phyloP scores from a whole-genome alignment of 495 filamentous ascomycete species.

The Penicillium steckii region DNA sequence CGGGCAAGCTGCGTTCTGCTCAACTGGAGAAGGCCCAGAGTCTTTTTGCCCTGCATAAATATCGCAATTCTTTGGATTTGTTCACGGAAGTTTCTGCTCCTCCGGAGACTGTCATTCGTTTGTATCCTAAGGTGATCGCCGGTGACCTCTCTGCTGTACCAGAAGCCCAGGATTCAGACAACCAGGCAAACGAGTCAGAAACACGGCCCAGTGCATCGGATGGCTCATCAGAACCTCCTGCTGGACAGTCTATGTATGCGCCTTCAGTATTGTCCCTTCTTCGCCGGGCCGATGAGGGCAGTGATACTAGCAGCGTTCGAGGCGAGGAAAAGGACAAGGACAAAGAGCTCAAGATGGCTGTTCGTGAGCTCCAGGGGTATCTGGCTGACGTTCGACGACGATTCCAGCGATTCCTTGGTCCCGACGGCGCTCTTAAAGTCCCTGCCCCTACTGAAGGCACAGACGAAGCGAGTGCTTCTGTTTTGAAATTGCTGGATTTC shows the following conservation, averaged over 20 bases:
- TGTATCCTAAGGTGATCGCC: conserved; percentile 82
- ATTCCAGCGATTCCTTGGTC: conserved; percentile 78
- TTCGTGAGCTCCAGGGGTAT: conserved; percentile 78
- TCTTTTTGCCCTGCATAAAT: conserved; percentile 79
- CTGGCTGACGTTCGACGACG: conserved; percentile 78
- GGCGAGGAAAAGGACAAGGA: conserved; percentile 25
- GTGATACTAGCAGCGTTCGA: conserved; percentile 48
- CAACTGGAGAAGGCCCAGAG: conserved; percentile 88
- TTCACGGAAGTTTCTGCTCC: conserved; percentile 88
- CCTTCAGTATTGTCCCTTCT: conserved; percentile 63
- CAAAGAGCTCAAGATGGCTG: conserved; percentile 77
- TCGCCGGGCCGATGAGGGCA: conserved; percentile 38
- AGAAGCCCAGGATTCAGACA: conserved; percentile 36
- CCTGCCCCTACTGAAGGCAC: conserved; percentile 50
- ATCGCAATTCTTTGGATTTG: conserved; percentile 83
- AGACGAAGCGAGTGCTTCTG: conserved; percentile 46
- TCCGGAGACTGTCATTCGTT: conserved; percentile 79
- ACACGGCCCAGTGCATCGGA: conserved; percentile 38
- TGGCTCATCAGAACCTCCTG: conserved; percentile 23
- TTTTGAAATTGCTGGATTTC: conserved; percentile 47
- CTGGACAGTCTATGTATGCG: conserved; percentile 26
- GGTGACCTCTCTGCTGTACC: conserved; percentile 67
- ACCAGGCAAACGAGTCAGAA: neutral
- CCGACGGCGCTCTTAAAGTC: conserved; percentile 69
- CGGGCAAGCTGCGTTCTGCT: conserved; percentile 71